Evolutionary conservation across 164 flowering plant genomes (phyloP), one percentile per base, ranked within the genome.

Genomic region (Amborella trichopoda): DNA sequence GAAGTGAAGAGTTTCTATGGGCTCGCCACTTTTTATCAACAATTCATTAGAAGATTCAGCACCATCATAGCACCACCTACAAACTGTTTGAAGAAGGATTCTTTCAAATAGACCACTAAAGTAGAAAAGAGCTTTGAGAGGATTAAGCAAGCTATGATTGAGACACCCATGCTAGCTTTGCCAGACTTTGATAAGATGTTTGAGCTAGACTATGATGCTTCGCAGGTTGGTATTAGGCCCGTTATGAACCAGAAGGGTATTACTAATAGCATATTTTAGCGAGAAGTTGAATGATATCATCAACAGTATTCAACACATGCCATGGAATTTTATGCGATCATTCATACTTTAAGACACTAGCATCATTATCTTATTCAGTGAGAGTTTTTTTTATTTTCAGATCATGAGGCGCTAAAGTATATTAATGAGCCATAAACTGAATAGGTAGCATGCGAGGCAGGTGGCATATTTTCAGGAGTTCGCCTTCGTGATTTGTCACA

Each of bases 1-100:
- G 30, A 49, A 8, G 43, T 38, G 4, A 6, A 28, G 9, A 36
- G 53, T 8, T 49, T 49, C 32, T 44, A 49, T 38, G 43, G 53
- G 1, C 22, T 24, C 2, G 44, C 30, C 13, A 14, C 44, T 6
- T 49, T 21, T 20, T 37, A 37, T n/a, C 0, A 23, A 3, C 20
- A 36, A 1, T 49, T 37, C 28, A 25, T 49, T n/a, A n/a, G 14
- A 5, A 36, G 17, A n/a, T 48, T 48, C 8, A 33, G 52, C 2
- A 20, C 28, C n/a, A 33, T 48, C 11, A 34, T 33, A 20, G 26
- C 40, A 4, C 41, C 41, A 3, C 14, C 36, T 2, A 23, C 19
- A 3, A 16, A 33, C 3, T 12, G 10, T 6, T 1, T 48, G 23
- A 48, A 23, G 28, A 9, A 12, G 1, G 21, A 8, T 16, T 14